A percentile compares a stretch with the other conserved stretches of the same genome.
phyloP scores from a whole-genome alignment of 129 eudicot genomes.

The Artemisia argyi region DNA sequence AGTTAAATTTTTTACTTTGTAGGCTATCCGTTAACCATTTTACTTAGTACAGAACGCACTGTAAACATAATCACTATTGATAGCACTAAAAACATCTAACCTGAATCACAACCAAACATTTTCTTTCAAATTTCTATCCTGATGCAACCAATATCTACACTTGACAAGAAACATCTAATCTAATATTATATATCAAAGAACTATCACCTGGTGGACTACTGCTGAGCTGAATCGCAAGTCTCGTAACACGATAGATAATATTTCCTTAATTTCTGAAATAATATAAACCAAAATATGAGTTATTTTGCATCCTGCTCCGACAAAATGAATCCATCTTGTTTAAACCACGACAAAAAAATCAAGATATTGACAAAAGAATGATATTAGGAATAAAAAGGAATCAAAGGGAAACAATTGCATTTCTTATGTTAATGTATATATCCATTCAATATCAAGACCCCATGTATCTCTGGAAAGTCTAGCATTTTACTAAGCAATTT shows the following conservation, averaged over 20 bases:
- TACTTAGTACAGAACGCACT: too few species aligned
- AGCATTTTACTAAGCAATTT: too few species aligned
- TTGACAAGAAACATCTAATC: conserved; percentile 15
- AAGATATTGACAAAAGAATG: not conserved
- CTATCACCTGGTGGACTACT: conserved; percentile 89
- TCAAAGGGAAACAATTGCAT: not conserved
- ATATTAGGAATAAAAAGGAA: not conserved
- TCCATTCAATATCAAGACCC: not conserved
- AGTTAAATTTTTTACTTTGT: not conserved
- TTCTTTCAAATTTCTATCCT: conserved; percentile 1
- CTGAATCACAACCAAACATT: not conserved
- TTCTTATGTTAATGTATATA: not conserved
- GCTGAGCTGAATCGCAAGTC: conserved; percentile 84
- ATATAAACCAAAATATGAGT: conserved; percentile 1
- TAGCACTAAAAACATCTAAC: not conserved
- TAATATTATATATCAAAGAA: not conserved
- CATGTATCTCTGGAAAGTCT: too few species aligned
- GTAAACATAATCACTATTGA: not conserved
- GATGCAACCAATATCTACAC: conserved; percentile 14
- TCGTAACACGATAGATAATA: conserved; percentile 71
- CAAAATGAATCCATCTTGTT: not conserved
- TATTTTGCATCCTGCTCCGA: not conserved
- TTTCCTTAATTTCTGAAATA: conserved; percentile 79
- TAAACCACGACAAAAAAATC: not conserved
- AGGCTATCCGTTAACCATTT: not conserved